phyloP scores from a whole-genome alignment of 2,329 filamentous ascomycete genomes.

The Aureobasidium sp. region DNA sequence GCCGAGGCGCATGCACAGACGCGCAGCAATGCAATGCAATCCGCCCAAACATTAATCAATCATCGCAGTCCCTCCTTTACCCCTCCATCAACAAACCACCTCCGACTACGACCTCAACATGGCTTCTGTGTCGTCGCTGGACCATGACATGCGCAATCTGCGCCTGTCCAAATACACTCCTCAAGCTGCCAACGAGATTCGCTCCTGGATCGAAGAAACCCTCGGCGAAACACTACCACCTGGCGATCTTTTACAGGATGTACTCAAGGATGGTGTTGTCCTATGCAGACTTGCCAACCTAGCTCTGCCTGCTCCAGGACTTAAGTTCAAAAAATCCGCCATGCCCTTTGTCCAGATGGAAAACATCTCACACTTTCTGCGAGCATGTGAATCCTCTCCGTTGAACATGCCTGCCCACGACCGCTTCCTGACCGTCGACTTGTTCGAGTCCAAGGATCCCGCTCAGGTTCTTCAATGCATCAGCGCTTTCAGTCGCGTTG shows the following conservation, averaged over 20 bases:
- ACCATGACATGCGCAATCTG: constrained; percentile 90
- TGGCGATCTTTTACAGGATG: constrained; percentile 70
- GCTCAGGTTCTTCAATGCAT: constrained; percentile 93
- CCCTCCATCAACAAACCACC: constrained; percentile 1
- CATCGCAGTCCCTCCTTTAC: background rate
- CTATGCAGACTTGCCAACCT: constrained; percentile 90
- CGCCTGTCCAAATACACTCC: constrained; percentile 91
- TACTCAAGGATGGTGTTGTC: constrained; percentile 82
- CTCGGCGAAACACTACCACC: constrained; percentile 66
- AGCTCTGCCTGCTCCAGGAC: constrained; percentile 64
- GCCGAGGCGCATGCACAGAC: constrained; percentile 11
- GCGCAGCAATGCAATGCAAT: background rate
- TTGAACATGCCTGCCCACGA: constrained; percentile 88
- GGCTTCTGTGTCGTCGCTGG: constrained; percentile 88
- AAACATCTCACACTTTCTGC: constrained; percentile 94
- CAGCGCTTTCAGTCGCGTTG: constrained; percentile 81
- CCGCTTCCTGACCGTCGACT: constrained; percentile 91
- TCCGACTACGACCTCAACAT: constrained; percentile 42
- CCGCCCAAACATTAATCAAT: constrained; percentile 9
- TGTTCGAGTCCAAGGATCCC: constrained; percentile 92
- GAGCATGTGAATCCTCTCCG: constrained; percentile 76
- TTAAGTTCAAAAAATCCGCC: constrained; percentile 82
- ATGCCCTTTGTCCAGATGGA: constrained; percentile 99
- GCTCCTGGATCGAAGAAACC: constrained; percentile 75
- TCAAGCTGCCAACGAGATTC: constrained; percentile 76